phyloP scores from a whole-genome alignment of 805 yeast genomes.

The Zygoascus tannicola region DNA sequence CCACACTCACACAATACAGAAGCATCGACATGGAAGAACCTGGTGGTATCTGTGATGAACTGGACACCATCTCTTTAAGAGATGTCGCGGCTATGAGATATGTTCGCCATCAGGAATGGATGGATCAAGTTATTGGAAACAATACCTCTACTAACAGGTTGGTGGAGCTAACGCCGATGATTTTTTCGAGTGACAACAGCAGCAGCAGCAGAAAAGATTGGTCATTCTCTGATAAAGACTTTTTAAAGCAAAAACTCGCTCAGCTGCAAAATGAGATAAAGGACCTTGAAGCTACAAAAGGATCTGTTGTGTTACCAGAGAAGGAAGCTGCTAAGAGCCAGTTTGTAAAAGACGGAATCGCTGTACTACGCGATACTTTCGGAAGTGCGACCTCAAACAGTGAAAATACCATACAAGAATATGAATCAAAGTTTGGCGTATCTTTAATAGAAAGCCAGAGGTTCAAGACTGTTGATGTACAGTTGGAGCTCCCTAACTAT shows the following conservation, averaged over 20 bases:
- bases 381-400: slow-evolving; percentile 13
- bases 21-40: slow-evolving; percentile 21
- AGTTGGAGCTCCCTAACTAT: slow-evolving; percentile 1
- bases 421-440: slow-evolving; percentile 1
- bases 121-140: slow-evolving; percentile 32
- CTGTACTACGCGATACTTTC: slow-evolving; percentile 23
- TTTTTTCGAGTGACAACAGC: slow-evolving; percentile 5
- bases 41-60: slow-evolving; percentile 35
- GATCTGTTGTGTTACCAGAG: not conserved
- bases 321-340: slow-evolving; percentile 10
- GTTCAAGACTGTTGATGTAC: slow-evolving; percentile 8
- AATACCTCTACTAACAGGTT: slow-evolving; percentile 10
- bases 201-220: slow-evolving; percentile 5
- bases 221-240: slow-evolving; percentile 12
- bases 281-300: slow-evolving; percentile 13
- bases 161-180: slow-evolving; percentile 11
- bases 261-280: slow-evolving; percentile 20
- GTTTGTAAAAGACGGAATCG: slow-evolving; percentile 19
- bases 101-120: slow-evolving; percentile 37
- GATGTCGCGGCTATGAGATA: slow-evolving; percentile 35
- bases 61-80: slow-evolving; percentile 33
- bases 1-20: too few relatives aligned
- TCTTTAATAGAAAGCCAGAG: slow-evolving; percentile 6
- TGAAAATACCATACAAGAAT: slow-evolving; percentile 4
- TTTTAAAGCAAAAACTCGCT: slow-evolving; percentile 16